Evolutionary conservation across 1,284 basidiomycete species (phyloP).

Genomic region (Ganoderma resinaceum): DNA sequence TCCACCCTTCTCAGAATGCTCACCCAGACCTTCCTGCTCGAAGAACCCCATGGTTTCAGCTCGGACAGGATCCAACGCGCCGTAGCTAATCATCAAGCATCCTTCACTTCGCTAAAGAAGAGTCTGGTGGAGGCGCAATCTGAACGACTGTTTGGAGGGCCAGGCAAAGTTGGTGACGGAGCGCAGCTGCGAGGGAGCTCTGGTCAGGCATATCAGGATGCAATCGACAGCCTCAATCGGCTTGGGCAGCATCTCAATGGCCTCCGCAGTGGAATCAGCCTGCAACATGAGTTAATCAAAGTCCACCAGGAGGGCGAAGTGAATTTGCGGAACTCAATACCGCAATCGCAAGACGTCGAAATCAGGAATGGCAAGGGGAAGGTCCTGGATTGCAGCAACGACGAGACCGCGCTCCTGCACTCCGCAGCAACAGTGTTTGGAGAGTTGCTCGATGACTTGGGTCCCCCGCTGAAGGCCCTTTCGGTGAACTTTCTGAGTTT

Average conservation of each 20-base stretch:
- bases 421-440: constrained; percentile 83
- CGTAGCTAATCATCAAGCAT: constrained; percentile 83
- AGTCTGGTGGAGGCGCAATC: constrained; percentile 85
- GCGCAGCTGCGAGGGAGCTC: constrained; percentile 45
- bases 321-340: constrained; percentile 40
- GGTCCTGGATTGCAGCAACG: constrained; percentile 49
- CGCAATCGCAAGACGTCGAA: constrained; percentile 24
- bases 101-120: constrained; percentile 88
- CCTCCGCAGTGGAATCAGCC: constrained; percentile 79
- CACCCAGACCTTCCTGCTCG: constrained; percentile 85
- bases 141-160: constrained; percentile 68
- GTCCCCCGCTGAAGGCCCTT: constrained; percentile 77
- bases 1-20: constrained; percentile 84
- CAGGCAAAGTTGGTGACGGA: constrained; percentile 41
- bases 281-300: constrained; percentile 83
- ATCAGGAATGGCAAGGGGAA: constrained; percentile 41
- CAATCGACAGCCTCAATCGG: constrained; percentile 83
- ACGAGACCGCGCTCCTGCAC: constrained; percentile 63
- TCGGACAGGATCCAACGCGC: constrained; percentile 75
- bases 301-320: constrained; percentile 67
- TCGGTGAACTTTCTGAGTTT: constrained; percentile 55
- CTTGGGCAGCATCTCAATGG: constrained; percentile 93
- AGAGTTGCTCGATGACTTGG: constrained; percentile 84
- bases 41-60: constrained; percentile 66
- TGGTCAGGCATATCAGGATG: constrained; percentile 79